Evolutionary conservation across 2,329 filamentous ascomycete genomes (phyloP), one percentile per base, ranked within the genome.

Genomic region (Botrytis medusae): DNA sequence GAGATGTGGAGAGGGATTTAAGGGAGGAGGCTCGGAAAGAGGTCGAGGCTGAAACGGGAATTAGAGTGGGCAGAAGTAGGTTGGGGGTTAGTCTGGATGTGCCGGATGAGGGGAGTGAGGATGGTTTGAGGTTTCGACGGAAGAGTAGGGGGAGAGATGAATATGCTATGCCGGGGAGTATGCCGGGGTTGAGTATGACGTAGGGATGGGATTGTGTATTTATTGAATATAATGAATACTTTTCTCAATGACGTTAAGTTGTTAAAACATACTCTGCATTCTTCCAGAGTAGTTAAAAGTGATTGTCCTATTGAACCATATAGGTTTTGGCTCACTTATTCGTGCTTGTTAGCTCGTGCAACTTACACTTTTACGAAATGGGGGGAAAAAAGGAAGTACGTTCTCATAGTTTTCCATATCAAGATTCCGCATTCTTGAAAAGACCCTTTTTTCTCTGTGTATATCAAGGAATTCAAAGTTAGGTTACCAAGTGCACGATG

Each of bases 1-100:
- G 86, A 64, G 88, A 90, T 46, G 80, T 85, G 22, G 83, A 84
- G 29, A 84, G 84, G 48, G 87, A 89, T 67, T 73, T 86, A 60
- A 84, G 85, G 69, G 86, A 87, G 20, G 87, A 89, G 74, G 83
- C 84, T 20, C 83, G 85, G 60, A 84, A 83, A 72, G 86, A 86
- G 72, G 80, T 83, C 14, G 83, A 84, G 59, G 83, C 84, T 9
- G 87, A 88, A 76, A 81, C 83, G 29, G 75, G 76, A 57, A 77
- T 77, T 1, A 73, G 74, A 65, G 75, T 71, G 20, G 78, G 79
- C 40, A 72, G 48, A 46, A 77, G 79, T 9, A 67, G 73, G 18
- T 77, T 77, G 83, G 75, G 78, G 81, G 75, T 72, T 76, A 79
- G 62, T 78, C 79, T 68, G 78, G 77, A 78, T 77, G 83, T 75